Percentiles rank a stretch among this genome's conserved stretches.
phyloP scores from a whole-genome alignment of 768 basidiomycete species.

The Cantharellus anzutake region DNA sequence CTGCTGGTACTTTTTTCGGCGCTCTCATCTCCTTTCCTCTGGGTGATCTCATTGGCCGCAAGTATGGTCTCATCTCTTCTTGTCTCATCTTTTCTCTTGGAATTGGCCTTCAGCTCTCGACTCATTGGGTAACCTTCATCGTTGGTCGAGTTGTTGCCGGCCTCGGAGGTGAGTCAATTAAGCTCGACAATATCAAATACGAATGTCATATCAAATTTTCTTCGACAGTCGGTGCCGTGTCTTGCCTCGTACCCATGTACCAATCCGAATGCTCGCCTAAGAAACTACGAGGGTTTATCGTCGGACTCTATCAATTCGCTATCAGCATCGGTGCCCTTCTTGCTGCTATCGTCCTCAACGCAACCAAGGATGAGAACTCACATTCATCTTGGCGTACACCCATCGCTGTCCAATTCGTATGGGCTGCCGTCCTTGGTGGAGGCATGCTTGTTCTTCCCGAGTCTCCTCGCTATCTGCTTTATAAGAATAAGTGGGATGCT shows the following conservation, averaged over 20 bases:
- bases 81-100: constrained; percentile 39
- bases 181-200: background rate
- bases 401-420: constrained; percentile 59
- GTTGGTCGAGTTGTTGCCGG: constrained; percentile 65
- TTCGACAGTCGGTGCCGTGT: constrained; percentile 56
- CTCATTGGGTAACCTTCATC: constrained; percentile 26
- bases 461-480: constrained; percentile 64
- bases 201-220: background rate
- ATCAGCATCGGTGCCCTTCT: constrained; percentile 57
- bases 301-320: constrained; percentile 44
- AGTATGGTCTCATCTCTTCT: constrained; percentile 27
- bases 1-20: constrained; percentile 70
- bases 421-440: constrained; percentile 46
- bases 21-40: constrained; percentile 20
- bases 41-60: constrained; percentile 37
- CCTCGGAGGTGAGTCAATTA: constrained; percentile 14
- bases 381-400: constrained; percentile 34
- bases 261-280: constrained; percentile 46
- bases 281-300: constrained; percentile 56
- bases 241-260: constrained; percentile 42
- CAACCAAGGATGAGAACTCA: constrained; percentile 32
- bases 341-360: constrained; percentile 48
- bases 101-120: constrained; percentile 33
- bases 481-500: constrained; percentile 37
- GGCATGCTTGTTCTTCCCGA: constrained; percentile 64